Percentiles rank a stretch among this genome's conserved stretches.
Evolutionary conservation across 805 yeast genomes (phyloP).

Genomic region (Sugiyamaella boreocaroliniensis): DNA sequence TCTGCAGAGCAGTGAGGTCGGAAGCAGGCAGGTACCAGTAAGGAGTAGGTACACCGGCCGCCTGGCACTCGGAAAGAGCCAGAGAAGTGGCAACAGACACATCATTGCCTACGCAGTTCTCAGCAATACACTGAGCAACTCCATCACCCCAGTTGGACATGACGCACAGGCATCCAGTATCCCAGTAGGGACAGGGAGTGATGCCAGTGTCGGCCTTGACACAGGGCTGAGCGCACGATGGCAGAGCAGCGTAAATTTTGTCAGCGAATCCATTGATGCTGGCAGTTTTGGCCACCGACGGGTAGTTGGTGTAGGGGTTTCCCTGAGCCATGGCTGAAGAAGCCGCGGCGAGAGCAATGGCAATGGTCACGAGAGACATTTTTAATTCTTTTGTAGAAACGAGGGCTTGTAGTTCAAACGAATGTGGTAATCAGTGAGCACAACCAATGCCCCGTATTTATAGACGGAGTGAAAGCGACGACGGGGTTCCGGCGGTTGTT

Average conservation of each 20-base stretch:
- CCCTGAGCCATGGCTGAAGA: slow-evolving; percentile 7
- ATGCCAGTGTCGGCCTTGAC: slow-evolving; percentile 27
- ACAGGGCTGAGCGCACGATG: slow-evolving; percentile 39
- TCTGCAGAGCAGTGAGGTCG: slow-evolving; percentile 7
- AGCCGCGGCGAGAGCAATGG: slow-evolving; percentile 1
- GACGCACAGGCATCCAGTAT: slow-evolving; percentile 45
- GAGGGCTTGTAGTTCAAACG: background rate
- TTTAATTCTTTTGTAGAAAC: background rate
- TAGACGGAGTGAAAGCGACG: background rate
- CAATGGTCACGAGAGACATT: background rate
- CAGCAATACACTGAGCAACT: slow-evolving; percentile 40
- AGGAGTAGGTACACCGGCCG: slow-evolving; percentile 33
- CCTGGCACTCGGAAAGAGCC: slow-evolving; percentile 38
- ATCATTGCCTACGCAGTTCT: slow-evolving; percentile 34
- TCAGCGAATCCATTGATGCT: slow-evolving; percentile 44
- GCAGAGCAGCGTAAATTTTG: slow-evolving; percentile 34
- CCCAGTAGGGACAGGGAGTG: slow-evolving; percentile 49
- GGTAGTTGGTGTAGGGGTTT: slow-evolving; percentile 32
- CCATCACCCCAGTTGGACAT: slow-evolving; percentile 42
- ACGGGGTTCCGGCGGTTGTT: too few relatives aligned
- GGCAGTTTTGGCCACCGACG: slow-evolving; percentile 42
- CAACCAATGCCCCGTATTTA: background rate
- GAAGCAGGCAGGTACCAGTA: slow-evolving; percentile 13
- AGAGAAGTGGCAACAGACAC: slow-evolving; percentile 36
- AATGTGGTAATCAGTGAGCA: background rate